Conservation (phyloP, 2,329 filamentous ascomycete species). For the Rasamsonia emersonii region DNA sequence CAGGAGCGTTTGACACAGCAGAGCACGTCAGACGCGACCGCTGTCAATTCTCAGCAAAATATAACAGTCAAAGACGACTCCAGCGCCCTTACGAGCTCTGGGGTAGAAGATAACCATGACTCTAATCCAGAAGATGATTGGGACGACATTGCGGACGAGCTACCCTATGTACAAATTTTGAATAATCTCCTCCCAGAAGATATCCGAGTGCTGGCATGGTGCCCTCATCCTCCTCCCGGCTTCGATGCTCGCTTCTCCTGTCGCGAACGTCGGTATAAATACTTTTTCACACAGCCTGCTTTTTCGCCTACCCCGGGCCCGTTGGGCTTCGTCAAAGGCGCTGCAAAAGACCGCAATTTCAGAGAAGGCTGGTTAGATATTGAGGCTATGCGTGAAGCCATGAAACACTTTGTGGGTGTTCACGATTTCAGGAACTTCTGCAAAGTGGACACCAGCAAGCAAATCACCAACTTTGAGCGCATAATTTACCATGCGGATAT, state of each 20-base stretch:
- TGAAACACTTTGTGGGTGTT: constrained; percentile 67
- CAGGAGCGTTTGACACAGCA: constrained; percentile 3
- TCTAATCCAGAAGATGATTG: constrained; percentile 36
- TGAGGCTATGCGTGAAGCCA: constrained; percentile 73
- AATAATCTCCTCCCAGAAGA: constrained; percentile 84
- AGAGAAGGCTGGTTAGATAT: constrained; percentile 79
- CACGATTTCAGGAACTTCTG: constrained; percentile 98
- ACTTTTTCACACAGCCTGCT: constrained; percentile 95
- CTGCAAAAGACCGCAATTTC: constrained; percentile 18
- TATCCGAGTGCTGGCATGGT: constrained; percentile 90
- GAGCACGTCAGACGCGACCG: constrained; percentile 10
- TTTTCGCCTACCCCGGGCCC: constrained; percentile 59
- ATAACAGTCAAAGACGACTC: too few species aligned
- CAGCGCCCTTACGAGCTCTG: constrained; percentile 4
- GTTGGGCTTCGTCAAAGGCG: constrained; percentile 38
- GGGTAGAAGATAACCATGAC: constrained; percentile 21
- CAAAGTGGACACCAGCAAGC: constrained; percentile 84
- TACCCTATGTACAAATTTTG: constrained; percentile 72
- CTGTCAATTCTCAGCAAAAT: constrained; percentile 9
- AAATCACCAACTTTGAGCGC: constrained; percentile 74
- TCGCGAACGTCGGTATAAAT: constrained; percentile 81
- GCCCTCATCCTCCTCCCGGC: constrained; percentile 64
- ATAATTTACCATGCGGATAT: constrained; percentile 74
- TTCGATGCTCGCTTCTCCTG: constrained; percentile 94
- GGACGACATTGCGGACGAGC: constrained; percentile 68